Conservation (phyloP, 306 rosid species). For the Cucumis cinereus region DNA sequence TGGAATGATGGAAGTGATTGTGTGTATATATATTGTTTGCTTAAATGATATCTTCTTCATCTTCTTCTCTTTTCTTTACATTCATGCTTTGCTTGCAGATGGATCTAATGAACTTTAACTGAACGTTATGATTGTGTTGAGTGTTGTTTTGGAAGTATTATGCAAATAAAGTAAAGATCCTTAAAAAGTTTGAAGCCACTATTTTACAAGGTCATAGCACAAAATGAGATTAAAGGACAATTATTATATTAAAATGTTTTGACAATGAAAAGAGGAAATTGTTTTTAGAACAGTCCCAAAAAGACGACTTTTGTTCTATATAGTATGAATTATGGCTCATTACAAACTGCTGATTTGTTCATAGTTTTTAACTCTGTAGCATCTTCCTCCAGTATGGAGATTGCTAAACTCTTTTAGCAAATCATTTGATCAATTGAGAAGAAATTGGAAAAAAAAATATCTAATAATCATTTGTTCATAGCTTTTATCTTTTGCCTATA, state of each 20-base stretch:
- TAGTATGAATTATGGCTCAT: too few species aligned
- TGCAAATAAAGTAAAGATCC: neutral
- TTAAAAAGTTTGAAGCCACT: neutral
- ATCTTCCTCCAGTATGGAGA: neutral
- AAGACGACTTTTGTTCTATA: too few species aligned
- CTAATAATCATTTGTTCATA: too few species aligned
- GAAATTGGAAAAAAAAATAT: too few species aligned
- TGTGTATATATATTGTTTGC: neutral
- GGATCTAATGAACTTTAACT: neutral
- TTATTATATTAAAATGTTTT: neutral
- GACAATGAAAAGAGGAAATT: neutral
- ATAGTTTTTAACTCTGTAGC: neutral
- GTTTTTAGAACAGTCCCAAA: neutral
- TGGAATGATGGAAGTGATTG: neutral
- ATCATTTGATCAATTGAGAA: neutral
- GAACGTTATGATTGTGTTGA: neutral
- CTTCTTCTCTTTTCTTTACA: neutral
- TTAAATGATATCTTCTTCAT: neutral
- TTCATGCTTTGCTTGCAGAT: neutral
- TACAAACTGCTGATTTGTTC: neutral
- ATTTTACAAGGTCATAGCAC: neutral
- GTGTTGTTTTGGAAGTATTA: neutral
- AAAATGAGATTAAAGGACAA: neutral
- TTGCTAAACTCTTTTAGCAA: neutral
- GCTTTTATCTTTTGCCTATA: too few species aligned